phyloP scores from a whole-genome alignment of 2,329 filamentous ascomycete species.

The Pseudopithomyces chartarum region DNA sequence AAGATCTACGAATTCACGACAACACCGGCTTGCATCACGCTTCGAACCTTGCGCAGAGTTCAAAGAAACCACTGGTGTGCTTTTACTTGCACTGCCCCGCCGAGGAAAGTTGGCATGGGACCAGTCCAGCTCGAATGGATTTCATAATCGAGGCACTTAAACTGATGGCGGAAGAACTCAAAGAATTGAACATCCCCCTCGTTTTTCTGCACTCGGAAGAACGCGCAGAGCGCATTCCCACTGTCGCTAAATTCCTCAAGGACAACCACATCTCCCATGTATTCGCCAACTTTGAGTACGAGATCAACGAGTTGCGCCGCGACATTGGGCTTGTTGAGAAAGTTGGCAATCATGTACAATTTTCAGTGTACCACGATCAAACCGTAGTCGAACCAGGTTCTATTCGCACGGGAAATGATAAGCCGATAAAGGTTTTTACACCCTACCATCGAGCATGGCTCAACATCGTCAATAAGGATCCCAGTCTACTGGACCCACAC shows the following conservation, averaged over 20 bases:
- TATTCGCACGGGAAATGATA: slow-evolving; percentile 49
- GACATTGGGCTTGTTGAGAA: slow-evolving; percentile 52
- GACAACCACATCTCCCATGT: slow-evolving; percentile 53
- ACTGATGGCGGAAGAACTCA: slow-evolving; percentile 53
- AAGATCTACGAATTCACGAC: slow-evolving; percentile 57
- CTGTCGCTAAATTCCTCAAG: slow-evolving; percentile 50
- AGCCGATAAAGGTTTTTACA: slow-evolving; percentile 58
- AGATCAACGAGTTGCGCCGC: slow-evolving; percentile 52
- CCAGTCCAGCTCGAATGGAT: slow-evolving; percentile 54
- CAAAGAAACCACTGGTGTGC: slow-evolving; percentile 50
- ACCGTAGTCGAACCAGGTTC: slow-evolving; percentile 54
- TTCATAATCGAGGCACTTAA: slow-evolving; percentile 54
- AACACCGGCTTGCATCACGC: slow-evolving; percentile 55
- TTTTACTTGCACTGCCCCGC: slow-evolving; percentile 54
- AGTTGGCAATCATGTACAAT: slow-evolving; percentile 42
- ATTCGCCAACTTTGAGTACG: slow-evolving; percentile 55
- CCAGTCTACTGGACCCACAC: slow-evolving; percentile 50
- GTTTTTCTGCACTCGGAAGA: slow-evolving; percentile 51
- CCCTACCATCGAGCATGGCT: slow-evolving; percentile 57
- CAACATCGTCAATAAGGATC: slow-evolving; percentile 47
- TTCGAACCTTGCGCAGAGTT: slow-evolving; percentile 51
- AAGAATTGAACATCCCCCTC: slow-evolving; percentile 55
- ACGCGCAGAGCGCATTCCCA: slow-evolving; percentile 49
- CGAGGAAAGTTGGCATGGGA: slow-evolving; percentile 58
- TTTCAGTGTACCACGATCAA: slow-evolving; percentile 56